Evolutionary conservation across 148 eudicot genomes (phyloP), one percentile per base, ranked within the genome.

Genomic region (Silene conica): DNA sequence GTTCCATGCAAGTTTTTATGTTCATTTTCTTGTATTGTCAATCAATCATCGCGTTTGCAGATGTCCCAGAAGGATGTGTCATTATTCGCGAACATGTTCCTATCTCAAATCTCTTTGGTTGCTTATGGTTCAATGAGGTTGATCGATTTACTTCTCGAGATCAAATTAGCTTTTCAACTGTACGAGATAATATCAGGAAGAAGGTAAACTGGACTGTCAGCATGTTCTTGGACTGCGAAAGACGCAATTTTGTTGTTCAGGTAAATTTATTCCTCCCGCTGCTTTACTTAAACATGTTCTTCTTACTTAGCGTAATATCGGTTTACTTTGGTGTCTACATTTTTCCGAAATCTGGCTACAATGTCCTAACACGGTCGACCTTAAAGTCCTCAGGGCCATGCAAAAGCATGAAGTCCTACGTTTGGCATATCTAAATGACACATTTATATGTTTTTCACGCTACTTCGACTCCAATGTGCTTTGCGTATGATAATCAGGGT

Each of bases 31-130:
- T 23, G 21, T 50, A 43, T 66, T 67, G 52, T 71, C 34, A 46
- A 65, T 23, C 22, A 16, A 22, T 26, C 56, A 54, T 67, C 59
- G 52, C 14, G 26, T 63, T 41, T 63, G 41, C 91, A 96, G 99
- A 96, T 90, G 99, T 96, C 75, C 99, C 99, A 25, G 99, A 96
- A 88, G 99, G 99, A 65, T 96, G 99, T 75, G 94, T 96, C 12
- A 88, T 96, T 63, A 75, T 96, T 67, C 90, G 87, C 80, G 99
- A 96, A 81, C 99, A 96, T 74, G 85, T 89, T 67, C 99, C 99
- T 1, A 90, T 96, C 67, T 80, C 97, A 58, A 90, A 92, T 74
- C 97, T 96, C 63, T 96, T 92, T 74, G 84, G 94, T 60, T 96
- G 99, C 81, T 88, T 96, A 48, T 96, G 99, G 99, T 96, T 90